A percentile compares a stretch with the other conserved stretches of the same genome.
phyloP scores from a whole-genome alignment of 106 monocot species.

The Dendrobium catenatum region DNA sequence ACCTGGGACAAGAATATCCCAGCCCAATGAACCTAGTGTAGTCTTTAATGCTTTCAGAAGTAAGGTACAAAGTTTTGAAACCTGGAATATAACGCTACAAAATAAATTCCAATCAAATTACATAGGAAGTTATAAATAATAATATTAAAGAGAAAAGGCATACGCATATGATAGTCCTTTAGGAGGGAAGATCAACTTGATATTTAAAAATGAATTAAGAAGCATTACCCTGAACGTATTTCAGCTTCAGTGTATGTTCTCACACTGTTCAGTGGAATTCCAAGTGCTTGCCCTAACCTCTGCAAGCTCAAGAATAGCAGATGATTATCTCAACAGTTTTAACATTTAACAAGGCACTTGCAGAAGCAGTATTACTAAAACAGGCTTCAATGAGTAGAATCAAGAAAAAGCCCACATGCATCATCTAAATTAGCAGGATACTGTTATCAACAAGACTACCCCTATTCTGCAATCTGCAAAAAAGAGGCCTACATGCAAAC shows the following conservation, averaged over 20 bases:
- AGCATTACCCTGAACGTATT: constrained; percentile 81
- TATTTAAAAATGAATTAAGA: constrained; percentile 2
- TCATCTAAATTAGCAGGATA: background rate
- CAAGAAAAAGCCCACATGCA: background rate
- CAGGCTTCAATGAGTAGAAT: background rate
- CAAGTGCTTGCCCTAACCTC: constrained; percentile 79
- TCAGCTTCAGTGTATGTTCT: constrained; percentile 96
- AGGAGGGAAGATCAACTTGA: background rate
- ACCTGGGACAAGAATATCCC: constrained; percentile 94
- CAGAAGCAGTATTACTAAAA: background rate
- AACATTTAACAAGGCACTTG: background rate
- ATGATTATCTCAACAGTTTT: background rate
- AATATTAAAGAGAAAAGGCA: background rate
- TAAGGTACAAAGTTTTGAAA: constrained; percentile 79
- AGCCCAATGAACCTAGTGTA: constrained; percentile 60
- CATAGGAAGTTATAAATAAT: background rate
- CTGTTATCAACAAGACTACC: background rate
- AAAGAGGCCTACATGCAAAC: too few relatives aligned
- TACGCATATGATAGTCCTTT: background rate
- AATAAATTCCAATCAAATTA: constrained; percentile 9
- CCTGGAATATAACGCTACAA: constrained; percentile 81
- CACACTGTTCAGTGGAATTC: constrained; percentile 76
- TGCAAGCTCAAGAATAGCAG: constrained; percentile 13
- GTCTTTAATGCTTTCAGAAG: constrained; percentile 59
- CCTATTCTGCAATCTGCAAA: background rate